Base-by-base conservation (phyloP, 2,329 filamentous ascomycete species). In the Trichoderma sp. region DNA sequence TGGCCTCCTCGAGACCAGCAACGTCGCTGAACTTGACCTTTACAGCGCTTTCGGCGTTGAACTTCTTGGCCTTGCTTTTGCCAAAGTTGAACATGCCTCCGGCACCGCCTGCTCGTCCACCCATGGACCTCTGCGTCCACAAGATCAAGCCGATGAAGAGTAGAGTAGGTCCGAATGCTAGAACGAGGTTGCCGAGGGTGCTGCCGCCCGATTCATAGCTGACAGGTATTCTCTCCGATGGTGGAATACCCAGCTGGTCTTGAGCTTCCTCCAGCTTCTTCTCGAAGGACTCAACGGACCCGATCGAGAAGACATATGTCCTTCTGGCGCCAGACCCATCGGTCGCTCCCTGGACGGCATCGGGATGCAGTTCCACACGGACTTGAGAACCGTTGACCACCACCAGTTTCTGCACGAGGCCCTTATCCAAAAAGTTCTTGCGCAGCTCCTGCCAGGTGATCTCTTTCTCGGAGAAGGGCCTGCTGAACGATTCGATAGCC, bases 361-460 rank as follows among this genome's bases (percentile, higher is more conserved):
- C 89, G 56, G 90, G 88, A 75, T 96, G 88, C 56, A 95, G 82
- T 69, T 92, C 86, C 39, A 97, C 91, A 63, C 90, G 87, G 52
- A 98, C 95, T 67, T 86, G 86, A 15, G 75, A 75, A 72, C 87
- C 88, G 68, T 88, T 86, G 71, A 93, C 88, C 59, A 97, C 85
- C 41, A 96, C 89, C 19, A 99, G 84, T 81, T 93, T 97, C 79
- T 97, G 91, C 21, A 99, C 93, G 26, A 99, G 84, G 7, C 95
- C 95, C 82, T 96, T 97, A 79, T 97, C 93, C 67, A 99, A 83
- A 82, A 97, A 98, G 39, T 92, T 95, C 71, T 88, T 93, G 68
- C 91, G 85, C 79, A 99, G 92, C 79, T 99, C 95, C 79, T 99
- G 93, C 92, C 93, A 99, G 63, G 95, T 98, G 66, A 99, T 97